These are phyloP conservation scores for Rhizoclosmatium globosum DNA, from an alignment of 192 early-diverging fungal genomes.

Conservation along the genomic window DNA sequence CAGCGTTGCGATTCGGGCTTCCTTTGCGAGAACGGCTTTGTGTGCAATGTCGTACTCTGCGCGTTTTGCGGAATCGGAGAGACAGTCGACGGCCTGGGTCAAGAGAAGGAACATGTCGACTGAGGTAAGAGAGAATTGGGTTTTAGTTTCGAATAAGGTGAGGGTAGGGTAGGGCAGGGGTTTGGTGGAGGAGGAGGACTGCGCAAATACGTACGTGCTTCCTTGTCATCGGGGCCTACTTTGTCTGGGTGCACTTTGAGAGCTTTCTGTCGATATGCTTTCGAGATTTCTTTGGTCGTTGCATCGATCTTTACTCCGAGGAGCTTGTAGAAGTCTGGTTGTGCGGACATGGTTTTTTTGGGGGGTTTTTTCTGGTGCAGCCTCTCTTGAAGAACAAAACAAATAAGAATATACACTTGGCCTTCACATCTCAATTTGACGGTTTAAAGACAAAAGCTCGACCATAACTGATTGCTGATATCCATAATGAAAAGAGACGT, in stretches of 20 bases:
- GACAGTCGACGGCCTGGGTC: constrained; percentile 86
- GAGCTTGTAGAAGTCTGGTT: constrained; percentile 79
- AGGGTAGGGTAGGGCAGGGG: neutral
- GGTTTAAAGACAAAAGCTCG: too few species aligned
- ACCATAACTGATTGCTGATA: too few species aligned
- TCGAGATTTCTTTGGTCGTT: constrained; percentile 85
- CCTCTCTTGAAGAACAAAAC: too few species aligned
- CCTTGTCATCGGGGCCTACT: constrained; percentile 24
- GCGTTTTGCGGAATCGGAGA: constrained; percentile 84
- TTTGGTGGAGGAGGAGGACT: neutral
- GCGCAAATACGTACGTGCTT: neutral
- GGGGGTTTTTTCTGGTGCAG: too few species aligned
- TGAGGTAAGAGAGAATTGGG: constrained; percentile 46
- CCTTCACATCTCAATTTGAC: too few species aligned
- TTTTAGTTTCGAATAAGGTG: neutral
- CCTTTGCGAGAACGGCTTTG: constrained; percentile 40
- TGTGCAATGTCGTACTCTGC: constrained; percentile 74
- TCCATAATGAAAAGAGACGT: too few species aligned
- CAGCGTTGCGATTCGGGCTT: constrained; percentile 37
- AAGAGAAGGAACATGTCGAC: constrained; percentile 91
- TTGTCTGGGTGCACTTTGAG: constrained; percentile 93
- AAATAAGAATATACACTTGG: too few species aligned
- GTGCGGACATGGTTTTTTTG: neutral
- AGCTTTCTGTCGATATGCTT: constrained; percentile 86
- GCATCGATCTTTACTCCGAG: constrained; percentile 80